Conservation (phyloP, 139 green algal species). For the Tetradesmus obliquus region DNA sequence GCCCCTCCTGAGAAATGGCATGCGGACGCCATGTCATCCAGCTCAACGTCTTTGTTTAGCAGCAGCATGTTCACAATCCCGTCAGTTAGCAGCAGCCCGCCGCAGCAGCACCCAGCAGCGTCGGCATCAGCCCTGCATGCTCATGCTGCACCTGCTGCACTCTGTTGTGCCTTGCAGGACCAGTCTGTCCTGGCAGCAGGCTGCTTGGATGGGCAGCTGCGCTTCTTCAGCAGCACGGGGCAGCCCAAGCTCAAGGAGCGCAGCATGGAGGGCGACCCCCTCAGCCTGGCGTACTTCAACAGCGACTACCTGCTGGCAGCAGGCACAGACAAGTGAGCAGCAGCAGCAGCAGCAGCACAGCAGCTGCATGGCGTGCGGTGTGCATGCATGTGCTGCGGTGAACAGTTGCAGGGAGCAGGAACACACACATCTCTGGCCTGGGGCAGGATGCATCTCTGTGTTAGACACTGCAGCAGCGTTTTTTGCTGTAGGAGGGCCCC, state of each 20-base stretch:
- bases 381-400: not conserved
- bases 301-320: slow-evolving; percentile 75
- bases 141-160: not conserved
- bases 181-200: slow-evolving; percentile 67
- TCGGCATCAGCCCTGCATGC: not conserved
- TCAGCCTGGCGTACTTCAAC: slow-evolving; percentile 66
- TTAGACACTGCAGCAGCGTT: too few relatives aligned
- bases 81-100: not conserved
- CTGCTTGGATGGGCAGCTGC: slow-evolving; percentile 80
- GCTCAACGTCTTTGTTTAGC: too few relatives aligned
- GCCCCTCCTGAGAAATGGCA: too few relatives aligned
- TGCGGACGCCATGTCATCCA: too few relatives aligned
- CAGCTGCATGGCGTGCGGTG: not conserved
- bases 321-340: slow-evolving; percentile 71
- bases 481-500: too few relatives aligned
- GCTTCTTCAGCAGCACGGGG: slow-evolving; percentile 78
- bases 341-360: not conserved
- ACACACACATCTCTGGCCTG: not conserved
- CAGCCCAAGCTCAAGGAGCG: slow-evolving; percentile 73
- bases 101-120: not conserved
- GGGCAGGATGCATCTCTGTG: too few relatives aligned
- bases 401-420: not conserved
- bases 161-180: slow-evolving; percentile 34
- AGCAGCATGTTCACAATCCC: too few relatives aligned
- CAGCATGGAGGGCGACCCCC: slow-evolving; percentile 69